Base-by-base conservation (phyloP, 208 protist species). In the Leishmania amazonensis region DNA sequence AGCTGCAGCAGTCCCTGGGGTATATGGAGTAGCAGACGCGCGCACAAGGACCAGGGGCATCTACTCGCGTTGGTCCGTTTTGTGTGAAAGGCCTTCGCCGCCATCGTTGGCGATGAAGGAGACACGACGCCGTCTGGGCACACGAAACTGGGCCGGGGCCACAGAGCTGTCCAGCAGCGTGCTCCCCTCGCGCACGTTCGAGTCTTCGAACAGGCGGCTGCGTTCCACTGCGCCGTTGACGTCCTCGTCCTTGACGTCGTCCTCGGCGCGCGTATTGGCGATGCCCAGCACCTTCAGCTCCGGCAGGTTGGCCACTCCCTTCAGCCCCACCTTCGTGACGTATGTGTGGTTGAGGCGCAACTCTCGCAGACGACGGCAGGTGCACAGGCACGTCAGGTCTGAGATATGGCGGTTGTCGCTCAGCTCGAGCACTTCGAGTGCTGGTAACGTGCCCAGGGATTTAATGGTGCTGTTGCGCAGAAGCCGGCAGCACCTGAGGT, bases 371-470 rank as follows among this genome's bases (percentile, higher is more conserved):
- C 75, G 73, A 3, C 72, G 75, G 58, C 87, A 91, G 38, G 67
- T 64, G 19, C 71, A 74, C 58, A 95, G 83, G n/a, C 74, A 85
- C 6, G 57, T 83, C n/a, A 93, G 85, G 75, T 90, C 81, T 58
- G 85, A 88, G 60, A 95, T 87, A 72, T 85, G 81, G 9, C 78
- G 38, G 62, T 85, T 86, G 74, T 91, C 89, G 42, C 84, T 87
- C 54, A 95, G 58, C 79, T 93, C 84, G 42, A 95, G 53, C 80
- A 75, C 81, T 78, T 93, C 87, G 51, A 95, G 75, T 45, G 76
- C 77, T 24, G 76, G 68, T 28, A 87, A 75, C 35, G 76, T 70
- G 40, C 83, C 76, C 13, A 88, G 84, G 6, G 19, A 72, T 62
- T 54, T 58, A 1, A 87, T 84, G 67, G 51, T 81, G 74, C 15